A percentile compares a stretch with the other conserved stretches of the same genome.
phyloP scores from a whole-genome alignment of 2,329 filamentous ascomycete species.

The Aspergillus sp. region DNA sequence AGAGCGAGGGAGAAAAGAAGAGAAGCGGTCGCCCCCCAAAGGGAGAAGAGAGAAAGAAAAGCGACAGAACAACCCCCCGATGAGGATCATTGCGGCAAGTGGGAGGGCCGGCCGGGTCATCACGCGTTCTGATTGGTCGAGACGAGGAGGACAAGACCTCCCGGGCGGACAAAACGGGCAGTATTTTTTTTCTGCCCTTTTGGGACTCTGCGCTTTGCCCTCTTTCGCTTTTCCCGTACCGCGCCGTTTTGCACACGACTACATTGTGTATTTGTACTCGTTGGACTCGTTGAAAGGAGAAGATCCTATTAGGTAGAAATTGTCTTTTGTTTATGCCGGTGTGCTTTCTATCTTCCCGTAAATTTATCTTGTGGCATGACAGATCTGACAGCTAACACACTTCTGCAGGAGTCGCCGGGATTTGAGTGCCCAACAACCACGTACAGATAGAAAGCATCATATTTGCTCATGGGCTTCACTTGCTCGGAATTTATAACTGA shows the following conservation, averaged over 20 bases:
- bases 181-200: slow-evolving; percentile 22
- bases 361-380: too few species aligned
- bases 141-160: slow-evolving; percentile 28
- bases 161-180: slow-evolving; percentile 18
- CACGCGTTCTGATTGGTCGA: slow-evolving; percentile 28
- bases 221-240: background rate
- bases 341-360: too few species aligned
- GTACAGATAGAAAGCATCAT: too few species aligned
- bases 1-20: slow-evolving; percentile 11
- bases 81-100: slow-evolving; percentile 24
- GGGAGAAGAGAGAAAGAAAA: slow-evolving; percentile 18
- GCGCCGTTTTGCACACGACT: background rate
- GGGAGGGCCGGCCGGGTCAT: slow-evolving; percentile 19
- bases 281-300: too few species aligned
- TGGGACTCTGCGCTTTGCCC: slow-evolving; percentile 7
- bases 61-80: background rate
- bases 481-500: too few species aligned
- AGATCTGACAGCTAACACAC: too few species aligned
- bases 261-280: too few species aligned
- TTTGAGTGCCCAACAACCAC: too few species aligned
- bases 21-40: slow-evolving; percentile 9
- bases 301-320: too few species aligned
- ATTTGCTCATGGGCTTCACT: too few species aligned
- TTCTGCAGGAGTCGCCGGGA: too few species aligned
- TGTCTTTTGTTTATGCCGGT: too few species aligned